A percentile compares a stretch with the other conserved stretches of the same genome.
Evolutionary conservation across 768 basidiomycete genomes (phyloP).

Genomic region (Pisolithus sp.): DNA sequence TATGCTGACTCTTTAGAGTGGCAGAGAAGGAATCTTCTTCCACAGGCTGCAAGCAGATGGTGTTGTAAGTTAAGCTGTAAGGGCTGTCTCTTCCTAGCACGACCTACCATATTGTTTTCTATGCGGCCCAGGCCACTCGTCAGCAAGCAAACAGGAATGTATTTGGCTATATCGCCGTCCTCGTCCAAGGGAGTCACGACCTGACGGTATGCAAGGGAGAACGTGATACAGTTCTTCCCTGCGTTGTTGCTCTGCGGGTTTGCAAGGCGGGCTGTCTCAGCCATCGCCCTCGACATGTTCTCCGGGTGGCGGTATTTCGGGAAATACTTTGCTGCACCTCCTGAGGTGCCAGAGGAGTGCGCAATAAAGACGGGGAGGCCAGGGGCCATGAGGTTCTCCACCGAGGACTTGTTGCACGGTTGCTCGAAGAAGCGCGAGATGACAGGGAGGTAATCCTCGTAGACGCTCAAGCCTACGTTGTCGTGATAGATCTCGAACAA

Average conservation of each 20-base stretch:
- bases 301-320: constrained; percentile 17
- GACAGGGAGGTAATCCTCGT: constrained; percentile 15
- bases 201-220: constrained; percentile 14
- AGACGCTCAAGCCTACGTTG: constrained; percentile 11
- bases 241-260: constrained; percentile 4
- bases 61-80: not conserved
- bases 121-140: constrained; percentile 17
- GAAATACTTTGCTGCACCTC: constrained; percentile 12
- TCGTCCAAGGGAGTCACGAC: constrained; percentile 7
- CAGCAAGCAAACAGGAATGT: constrained; percentile 15
- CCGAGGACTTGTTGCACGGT: constrained; percentile 13
- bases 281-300: constrained; percentile 12
- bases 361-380: constrained; percentile 19
- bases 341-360: constrained; percentile 14
- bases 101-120: constrained; percentile 12
- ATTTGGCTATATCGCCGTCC: constrained; percentile 7
- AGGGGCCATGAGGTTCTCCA: constrained; percentile 17
- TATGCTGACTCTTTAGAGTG: constrained; percentile 2
- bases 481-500: constrained; percentile 9
- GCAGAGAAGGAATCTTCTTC: constrained; percentile 6
- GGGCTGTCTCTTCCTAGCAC: not conserved
- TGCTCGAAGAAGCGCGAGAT: constrained; percentile 13
- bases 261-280: constrained; percentile 7
- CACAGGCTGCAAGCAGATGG: constrained; percentile 5
- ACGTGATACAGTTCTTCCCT: constrained; percentile 16